Evolutionary conservation across 2,329 filamentous ascomycete genomes (phyloP).

Genomic region (Neofusicoccum parvum): DNA sequence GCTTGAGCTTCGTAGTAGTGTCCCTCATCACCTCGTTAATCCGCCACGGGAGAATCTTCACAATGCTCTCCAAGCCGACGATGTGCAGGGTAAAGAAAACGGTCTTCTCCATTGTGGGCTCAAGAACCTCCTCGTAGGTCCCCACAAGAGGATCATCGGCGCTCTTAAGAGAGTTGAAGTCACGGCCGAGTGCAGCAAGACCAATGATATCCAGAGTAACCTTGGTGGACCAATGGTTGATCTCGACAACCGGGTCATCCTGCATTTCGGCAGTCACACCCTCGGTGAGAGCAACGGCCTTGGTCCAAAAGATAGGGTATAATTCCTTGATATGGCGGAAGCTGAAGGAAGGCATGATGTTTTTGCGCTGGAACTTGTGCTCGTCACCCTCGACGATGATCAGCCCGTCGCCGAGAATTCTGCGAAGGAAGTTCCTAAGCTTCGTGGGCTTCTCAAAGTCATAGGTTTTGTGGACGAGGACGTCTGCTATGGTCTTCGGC

Average conservation of each 20-base stretch:
- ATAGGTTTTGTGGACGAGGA: conserved; percentile 56
- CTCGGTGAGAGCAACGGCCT: conserved; percentile 67
- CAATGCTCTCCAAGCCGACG: conserved; percentile 39
- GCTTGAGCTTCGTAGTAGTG: conserved; percentile 39
- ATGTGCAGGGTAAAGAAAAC: conserved; percentile 47
- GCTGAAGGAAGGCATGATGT: conserved; percentile 80
- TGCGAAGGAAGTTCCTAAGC: conserved; percentile 47
- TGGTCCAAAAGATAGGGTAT: conserved; percentile 82
- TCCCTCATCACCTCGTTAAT: conserved; percentile 46
- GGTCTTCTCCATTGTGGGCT: conserved; percentile 52
- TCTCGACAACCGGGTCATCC: conserved; percentile 44
- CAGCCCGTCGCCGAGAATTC: conserved; percentile 54
- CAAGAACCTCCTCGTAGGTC: conserved; percentile 47
- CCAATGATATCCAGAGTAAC: conserved; percentile 52
- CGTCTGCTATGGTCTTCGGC: conserved; percentile 50
- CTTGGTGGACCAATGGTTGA: conserved; percentile 47
- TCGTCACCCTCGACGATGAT: conserved; percentile 54
- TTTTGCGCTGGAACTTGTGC: conserved; percentile 64
- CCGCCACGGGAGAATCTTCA: conserved; percentile 50
- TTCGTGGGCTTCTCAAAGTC: conserved; percentile 56
- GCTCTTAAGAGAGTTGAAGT: conserved; percentile 45
- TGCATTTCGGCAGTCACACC: conserved; percentile 60
- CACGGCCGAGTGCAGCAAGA: conserved; percentile 47
- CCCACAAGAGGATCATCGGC: conserved; percentile 45
- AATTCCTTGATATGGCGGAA: conserved; percentile 84